Conservation (phyloP, 441 rosid species). For the Breynia disticha region DNA sequence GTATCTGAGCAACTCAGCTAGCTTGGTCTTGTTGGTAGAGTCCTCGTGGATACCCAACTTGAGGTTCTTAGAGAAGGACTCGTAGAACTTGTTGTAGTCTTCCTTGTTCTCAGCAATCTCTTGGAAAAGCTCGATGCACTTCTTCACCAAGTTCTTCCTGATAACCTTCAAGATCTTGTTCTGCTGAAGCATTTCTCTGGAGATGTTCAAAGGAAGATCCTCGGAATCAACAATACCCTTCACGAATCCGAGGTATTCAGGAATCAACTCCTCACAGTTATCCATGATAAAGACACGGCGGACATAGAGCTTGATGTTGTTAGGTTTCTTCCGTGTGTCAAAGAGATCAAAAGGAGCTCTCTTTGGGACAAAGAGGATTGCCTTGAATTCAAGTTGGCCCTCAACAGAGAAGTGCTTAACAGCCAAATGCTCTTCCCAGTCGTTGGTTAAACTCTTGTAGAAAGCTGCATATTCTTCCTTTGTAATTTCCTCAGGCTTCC, state of each 20-base stretch:
- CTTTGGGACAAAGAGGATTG: constrained; percentile 60
- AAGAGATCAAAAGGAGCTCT: constrained; percentile 82
- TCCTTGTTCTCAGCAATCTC: constrained; percentile 96
- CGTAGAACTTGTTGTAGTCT: constrained; percentile 82
- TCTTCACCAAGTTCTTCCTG: constrained; percentile 81
- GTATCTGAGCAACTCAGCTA: constrained; percentile 77
- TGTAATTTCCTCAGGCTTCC: constrained; percentile 75
- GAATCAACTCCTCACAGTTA: constrained; percentile 81
- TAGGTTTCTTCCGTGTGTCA: constrained; percentile 75
- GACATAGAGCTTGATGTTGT: constrained; percentile 87
- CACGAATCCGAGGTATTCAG: constrained; percentile 71
- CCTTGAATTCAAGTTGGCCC: constrained; percentile 91
- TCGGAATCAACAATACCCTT: constrained; percentile 89
- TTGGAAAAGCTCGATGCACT: constrained; percentile 77
- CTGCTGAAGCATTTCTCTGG: constrained; percentile 76
- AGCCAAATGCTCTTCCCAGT: constrained; percentile 82
- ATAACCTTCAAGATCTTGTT: constrained; percentile 91
- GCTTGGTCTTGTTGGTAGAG: constrained; percentile 62
- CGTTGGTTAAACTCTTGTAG: constrained; percentile 89
- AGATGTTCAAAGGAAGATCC: constrained; percentile 82
- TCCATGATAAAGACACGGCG: constrained; percentile 89
- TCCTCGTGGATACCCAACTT: constrained; percentile 91
- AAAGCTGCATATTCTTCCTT: constrained; percentile 83
- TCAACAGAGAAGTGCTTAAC: constrained; percentile 91
- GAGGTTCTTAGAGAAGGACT: constrained; percentile 78